Evolutionary conservation across 768 basidiomycete species (phyloP), one percentile per base, ranked within the genome.

Genomic region (Rhizopogon salebrosus): DNA sequence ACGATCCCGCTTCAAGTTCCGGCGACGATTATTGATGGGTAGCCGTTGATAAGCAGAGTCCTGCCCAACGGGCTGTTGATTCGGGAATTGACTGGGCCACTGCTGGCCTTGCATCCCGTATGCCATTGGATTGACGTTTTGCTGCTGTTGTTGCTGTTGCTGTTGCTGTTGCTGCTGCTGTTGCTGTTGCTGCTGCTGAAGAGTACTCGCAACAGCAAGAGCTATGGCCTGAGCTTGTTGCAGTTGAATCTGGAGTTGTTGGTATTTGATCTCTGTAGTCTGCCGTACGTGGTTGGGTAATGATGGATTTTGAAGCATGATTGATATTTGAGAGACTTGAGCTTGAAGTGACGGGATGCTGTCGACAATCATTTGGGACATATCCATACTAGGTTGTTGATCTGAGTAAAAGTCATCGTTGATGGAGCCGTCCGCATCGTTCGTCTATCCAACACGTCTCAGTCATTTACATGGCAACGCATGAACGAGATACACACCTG

Each of bases 41-140:
- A 91, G 63, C 34, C 91, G 77, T 65, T 93, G 91, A 65, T 93
- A 92, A n/a, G 90, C 87, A 6, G 89, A 92, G 56, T 92, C 90
- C 62, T 84, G 82, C 6, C 77, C 76, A 48, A 78, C 77, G 27
- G 79, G 77, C 64, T 88, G 85, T 61, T 89, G 85, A 56, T 79
- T 82, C 41, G 75, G 59, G 64, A 77, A 87, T 53, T 77, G 75
- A 59, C 75, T 76, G 57, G 73, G 70, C 72, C 75, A 79, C 56
- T 75, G 74, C 53, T 74, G 80, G 34, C 73, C 68, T 56, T 72
- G 60, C 70, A 79, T 71, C 60, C 67, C 65, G 65, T 74, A 74
- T 37, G 70, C 70, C 64, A 73, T 70, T 48, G 61, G 61, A 53
- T 52, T 56, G 57, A 58, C 62, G 41, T 58, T 63, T 41, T 24